These are phyloP conservation scores for Tarenaya hassleriana DNA, from an alignment of 345 rosid genomes.

Conservation along the genomic window DNA sequence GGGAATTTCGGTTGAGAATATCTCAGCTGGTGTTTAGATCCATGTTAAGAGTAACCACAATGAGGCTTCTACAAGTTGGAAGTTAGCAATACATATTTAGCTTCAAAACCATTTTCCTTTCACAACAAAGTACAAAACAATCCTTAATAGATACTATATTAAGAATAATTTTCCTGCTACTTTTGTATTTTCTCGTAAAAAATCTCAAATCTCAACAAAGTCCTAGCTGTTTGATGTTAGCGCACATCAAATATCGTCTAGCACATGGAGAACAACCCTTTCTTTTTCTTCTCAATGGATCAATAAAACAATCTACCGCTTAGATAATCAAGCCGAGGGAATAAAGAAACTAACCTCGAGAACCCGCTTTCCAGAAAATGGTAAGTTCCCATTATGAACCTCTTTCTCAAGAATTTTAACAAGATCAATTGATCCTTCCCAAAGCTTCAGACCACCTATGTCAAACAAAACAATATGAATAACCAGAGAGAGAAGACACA, in stretches of 20 bases:
- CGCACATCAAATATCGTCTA: no score
- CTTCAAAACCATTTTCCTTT: background rate
- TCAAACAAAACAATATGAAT: background rate
- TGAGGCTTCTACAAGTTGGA: no score
- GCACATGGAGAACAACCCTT: no score
- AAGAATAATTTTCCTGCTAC: no score
- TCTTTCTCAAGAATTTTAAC: slow-evolving; percentile 64
- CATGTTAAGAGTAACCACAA: no score
- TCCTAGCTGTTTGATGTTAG: no score
- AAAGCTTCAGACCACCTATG: slow-evolving; percentile 87
- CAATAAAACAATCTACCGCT: background rate
- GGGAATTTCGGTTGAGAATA: background rate
- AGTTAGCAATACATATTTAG: background rate
- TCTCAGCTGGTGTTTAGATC: background rate
- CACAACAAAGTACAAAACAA: background rate
- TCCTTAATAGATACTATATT: no score
- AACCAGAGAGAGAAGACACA: background rate
- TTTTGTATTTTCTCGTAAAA: no score
- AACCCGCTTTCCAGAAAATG: slow-evolving; percentile 57
- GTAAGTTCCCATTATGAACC: slow-evolving; percentile 39
- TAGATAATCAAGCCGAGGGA: slow-evolving; percentile 15
- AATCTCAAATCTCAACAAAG: no score
- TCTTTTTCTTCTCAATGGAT: background rate
- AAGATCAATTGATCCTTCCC: slow-evolving; percentile 97
- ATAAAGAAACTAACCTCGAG: slow-evolving; percentile 61